Percentiles rank a stretch among this genome's conserved stretches.
Conservation (phyloP, 257 asterid species). For the Dorcoceras hygrometricum region DNA sequence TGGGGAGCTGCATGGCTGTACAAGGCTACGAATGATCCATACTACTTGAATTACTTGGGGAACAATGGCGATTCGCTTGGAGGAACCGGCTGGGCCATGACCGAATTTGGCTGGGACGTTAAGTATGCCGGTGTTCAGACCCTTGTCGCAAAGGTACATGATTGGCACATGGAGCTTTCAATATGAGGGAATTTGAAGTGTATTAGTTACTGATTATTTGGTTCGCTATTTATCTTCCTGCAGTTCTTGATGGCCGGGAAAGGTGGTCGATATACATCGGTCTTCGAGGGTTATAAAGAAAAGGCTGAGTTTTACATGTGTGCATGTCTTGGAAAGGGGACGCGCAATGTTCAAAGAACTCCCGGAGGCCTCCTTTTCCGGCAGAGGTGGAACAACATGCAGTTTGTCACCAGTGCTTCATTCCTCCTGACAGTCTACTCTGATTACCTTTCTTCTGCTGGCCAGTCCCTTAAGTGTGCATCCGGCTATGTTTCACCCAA, state of each 20-base stretch:
- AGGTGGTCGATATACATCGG: constrained; percentile 51
- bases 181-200: neutral
- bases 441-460: constrained; percentile 77
- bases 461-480: constrained; percentile 66
- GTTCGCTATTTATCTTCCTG: constrained; percentile 3
- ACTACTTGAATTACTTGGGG: constrained; percentile 73
- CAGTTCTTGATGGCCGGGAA: constrained; percentile 88
- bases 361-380: constrained; percentile 90
- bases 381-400: constrained; percentile 98
- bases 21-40: constrained; percentile 72
- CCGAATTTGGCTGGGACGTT: constrained; percentile 97
- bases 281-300: constrained; percentile 58
- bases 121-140: constrained; percentile 95
- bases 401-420: constrained; percentile 90
- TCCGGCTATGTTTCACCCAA: constrained; percentile 55
- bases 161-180: neutral
- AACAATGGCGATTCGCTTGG: constrained; percentile 81
- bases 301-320: constrained; percentile 95
- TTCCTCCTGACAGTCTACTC: constrained; percentile 84
- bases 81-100: constrained; percentile 97
- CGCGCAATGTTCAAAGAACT: constrained; percentile 70
- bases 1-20: constrained; percentile 99
- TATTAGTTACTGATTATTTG: constrained; percentile 5
- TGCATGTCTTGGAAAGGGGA: constrained; percentile 82
- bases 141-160: constrained; percentile 72